These are phyloP conservation scores for Cercospora sojina DNA, from an alignment of 2,329 filamentous ascomycete species.

Conservation along the genomic window DNA sequence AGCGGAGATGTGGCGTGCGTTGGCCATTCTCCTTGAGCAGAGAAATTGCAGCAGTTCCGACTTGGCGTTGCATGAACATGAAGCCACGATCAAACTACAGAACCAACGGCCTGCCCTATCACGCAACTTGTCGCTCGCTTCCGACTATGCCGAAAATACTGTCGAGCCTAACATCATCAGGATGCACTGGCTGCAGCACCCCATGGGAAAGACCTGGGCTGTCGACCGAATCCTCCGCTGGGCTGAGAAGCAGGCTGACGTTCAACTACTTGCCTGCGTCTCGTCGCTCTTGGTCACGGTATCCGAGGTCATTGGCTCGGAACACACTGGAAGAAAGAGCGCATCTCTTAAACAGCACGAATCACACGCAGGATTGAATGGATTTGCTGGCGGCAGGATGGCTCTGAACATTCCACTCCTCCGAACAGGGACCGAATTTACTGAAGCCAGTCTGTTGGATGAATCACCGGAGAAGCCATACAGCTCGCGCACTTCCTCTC, in stretches of 20 bases:
- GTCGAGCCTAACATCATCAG: not conserved
- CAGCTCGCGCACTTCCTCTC: slow-evolving; percentile 29
- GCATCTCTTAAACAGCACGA: not conserved
- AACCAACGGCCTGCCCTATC: slow-evolving; percentile 13
- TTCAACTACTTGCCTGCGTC: slow-evolving; percentile 66
- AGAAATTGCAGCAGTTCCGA: slow-evolving; percentile 41
- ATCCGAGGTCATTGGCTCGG: slow-evolving; percentile 1
- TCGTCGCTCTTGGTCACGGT: slow-evolving; percentile 59
- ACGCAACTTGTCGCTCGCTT: slow-evolving; percentile 15
- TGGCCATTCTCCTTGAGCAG: slow-evolving; percentile 73
- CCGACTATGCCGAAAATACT: not conserved
- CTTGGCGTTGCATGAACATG: not conserved
- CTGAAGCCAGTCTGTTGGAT: slow-evolving; percentile 12
- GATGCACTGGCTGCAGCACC: slow-evolving; percentile 43
- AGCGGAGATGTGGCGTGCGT: slow-evolving; percentile 79
- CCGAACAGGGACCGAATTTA: slow-evolving; percentile 18
- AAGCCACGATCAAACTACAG: slow-evolving; percentile 51
- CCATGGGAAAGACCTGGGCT: slow-evolving; percentile 56
- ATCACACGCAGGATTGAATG: not conserved
- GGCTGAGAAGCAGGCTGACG: slow-evolving; percentile 60
- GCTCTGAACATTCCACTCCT: slow-evolving; percentile 19
- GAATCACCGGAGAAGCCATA: slow-evolving; percentile 23
- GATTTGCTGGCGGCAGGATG: not conserved
- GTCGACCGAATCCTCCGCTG: slow-evolving; percentile 58
- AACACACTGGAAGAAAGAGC: not conserved